A percentile compares a stretch with the other conserved stretches of the same genome.
These are phyloP conservation scores for Calonectria fujianensis DNA, from an alignment of 2,329 filamentous ascomycete genomes.

Conservation along the genomic window DNA sequence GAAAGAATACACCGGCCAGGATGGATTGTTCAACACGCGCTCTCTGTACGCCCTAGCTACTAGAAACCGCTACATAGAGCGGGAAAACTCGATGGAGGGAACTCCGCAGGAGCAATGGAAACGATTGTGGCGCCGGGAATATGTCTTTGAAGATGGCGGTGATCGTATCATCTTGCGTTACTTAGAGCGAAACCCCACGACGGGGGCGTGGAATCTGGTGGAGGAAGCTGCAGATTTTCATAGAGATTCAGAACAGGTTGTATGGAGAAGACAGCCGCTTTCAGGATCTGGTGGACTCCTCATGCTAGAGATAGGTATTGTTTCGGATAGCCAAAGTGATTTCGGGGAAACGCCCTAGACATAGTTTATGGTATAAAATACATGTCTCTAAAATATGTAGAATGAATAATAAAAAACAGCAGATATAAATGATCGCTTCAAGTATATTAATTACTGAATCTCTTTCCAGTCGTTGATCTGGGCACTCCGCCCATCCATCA, in stretches of 20 bases:
- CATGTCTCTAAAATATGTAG: neutral
- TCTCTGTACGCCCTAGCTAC: constrained; percentile 55
- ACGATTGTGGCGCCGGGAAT: constrained; percentile 59
- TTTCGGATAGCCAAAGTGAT: constrained; percentile 12
- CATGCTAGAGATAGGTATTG: constrained; percentile 38
- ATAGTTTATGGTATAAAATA: neutral
- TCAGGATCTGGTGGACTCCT: constrained; percentile 45
- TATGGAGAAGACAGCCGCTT: constrained; percentile 45
- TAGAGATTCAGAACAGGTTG: constrained; percentile 38
- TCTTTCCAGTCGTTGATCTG: neutral
- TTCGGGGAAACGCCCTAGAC: neutral
- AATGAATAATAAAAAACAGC: neutral
- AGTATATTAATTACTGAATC: neutral
- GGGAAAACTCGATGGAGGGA: constrained; percentile 53
- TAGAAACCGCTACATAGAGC: constrained; percentile 55
- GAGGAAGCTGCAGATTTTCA: constrained; percentile 46
- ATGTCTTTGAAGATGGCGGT: constrained; percentile 60
- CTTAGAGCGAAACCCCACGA: constrained; percentile 48
- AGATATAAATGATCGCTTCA: neutral
- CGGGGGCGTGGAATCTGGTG: constrained; percentile 45
- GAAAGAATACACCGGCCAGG: constrained; percentile 59
- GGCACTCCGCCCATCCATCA: neutral
- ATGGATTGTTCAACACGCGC: constrained; percentile 57
- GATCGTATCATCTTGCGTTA: constrained; percentile 58
- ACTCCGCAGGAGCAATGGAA: constrained; percentile 57